Conservation (phyloP, 169 alveolate species). For the Eimeria necatrix region DNA sequence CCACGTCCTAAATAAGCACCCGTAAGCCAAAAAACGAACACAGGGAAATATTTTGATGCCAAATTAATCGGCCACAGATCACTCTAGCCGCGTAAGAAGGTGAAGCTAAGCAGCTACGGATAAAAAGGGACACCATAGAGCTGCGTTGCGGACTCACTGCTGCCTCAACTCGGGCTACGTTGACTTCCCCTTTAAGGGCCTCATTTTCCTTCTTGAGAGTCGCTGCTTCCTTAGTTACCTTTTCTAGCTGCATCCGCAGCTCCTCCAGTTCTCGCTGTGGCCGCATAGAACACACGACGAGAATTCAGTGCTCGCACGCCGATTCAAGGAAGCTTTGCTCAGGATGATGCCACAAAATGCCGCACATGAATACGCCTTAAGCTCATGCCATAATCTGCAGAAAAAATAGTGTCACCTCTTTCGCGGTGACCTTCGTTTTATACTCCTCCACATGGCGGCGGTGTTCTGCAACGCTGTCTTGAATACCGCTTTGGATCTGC, state of each 20-base stretch:
- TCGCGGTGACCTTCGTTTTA: background rate
- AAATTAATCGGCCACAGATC: too few relatives aligned
- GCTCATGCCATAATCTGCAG: background rate
- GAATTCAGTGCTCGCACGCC: background rate
- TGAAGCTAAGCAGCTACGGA: background rate
- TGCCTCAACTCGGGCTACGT: slow-evolving; percentile 66
- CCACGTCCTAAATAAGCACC: slow-evolving; percentile 38
- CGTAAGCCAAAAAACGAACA: background rate
- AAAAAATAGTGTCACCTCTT: slow-evolving; percentile 34
- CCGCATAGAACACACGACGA: background rate
- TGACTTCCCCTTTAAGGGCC: slow-evolving; percentile 63
- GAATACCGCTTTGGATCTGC: slow-evolving; percentile 72
- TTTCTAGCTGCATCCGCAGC: slow-evolving; percentile 42
- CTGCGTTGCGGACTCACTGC: slow-evolving; percentile 36
- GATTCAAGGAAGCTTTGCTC: background rate
- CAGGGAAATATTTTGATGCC: background rate
- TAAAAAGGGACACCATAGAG: background rate
- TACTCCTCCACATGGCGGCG: background rate
- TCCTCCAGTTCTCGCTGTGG: slow-evolving; percentile 64
- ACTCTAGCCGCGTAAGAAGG: background rate
- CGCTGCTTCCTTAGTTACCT: background rate
- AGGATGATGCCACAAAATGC: background rate
- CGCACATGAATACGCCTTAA: background rate
- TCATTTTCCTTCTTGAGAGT: background rate
- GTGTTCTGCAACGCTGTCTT: slow-evolving; percentile 58